phyloP scores from a whole-genome alignment of 176 grass and related monocot genomes.

The Aechmea fasciata region DNA sequence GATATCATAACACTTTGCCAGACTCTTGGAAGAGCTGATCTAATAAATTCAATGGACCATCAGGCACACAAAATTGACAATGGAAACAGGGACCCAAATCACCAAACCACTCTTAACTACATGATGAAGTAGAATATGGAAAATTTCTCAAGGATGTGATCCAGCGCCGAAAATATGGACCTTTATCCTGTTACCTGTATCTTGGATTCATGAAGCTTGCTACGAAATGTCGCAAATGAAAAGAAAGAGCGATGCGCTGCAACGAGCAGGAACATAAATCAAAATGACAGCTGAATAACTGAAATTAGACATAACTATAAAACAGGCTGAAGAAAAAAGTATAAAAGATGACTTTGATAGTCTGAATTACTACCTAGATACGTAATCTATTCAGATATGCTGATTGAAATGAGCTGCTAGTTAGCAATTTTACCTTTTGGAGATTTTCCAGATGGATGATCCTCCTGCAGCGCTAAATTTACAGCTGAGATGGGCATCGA shows the following conservation, averaged over 20 bases:
- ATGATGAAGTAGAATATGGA: too few species aligned
- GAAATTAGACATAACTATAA: neutral
- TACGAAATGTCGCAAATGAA: slow-evolving; percentile 1
- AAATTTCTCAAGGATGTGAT: neutral
- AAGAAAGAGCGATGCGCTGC: slow-evolving; percentile 11
- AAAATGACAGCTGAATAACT: neutral
- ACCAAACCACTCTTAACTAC: neutral
- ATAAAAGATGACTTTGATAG: neutral
- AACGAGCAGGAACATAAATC: neutral
- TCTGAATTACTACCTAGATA: neutral
- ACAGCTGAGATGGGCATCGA: neutral
- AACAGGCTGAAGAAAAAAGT: neutral
- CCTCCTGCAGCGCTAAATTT: neutral
- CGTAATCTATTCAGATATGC: neutral
- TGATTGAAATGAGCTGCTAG: neutral
- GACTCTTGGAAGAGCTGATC: too few species aligned
- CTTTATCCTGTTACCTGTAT: neutral
- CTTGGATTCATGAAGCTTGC: slow-evolving; percentile 3
- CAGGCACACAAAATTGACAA: too few species aligned
- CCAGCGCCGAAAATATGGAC: neutral
- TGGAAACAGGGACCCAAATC: too few species aligned
- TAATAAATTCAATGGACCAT: too few species aligned
- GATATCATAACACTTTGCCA: too few species aligned
- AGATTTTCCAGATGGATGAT: slow-evolving; percentile 1
- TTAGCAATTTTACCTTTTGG: slow-evolving; percentile 10